These are phyloP conservation scores for Arachnomyces sp. DNA, from an alignment of 2,329 filamentous ascomycete species.

Conservation along the genomic window DNA sequence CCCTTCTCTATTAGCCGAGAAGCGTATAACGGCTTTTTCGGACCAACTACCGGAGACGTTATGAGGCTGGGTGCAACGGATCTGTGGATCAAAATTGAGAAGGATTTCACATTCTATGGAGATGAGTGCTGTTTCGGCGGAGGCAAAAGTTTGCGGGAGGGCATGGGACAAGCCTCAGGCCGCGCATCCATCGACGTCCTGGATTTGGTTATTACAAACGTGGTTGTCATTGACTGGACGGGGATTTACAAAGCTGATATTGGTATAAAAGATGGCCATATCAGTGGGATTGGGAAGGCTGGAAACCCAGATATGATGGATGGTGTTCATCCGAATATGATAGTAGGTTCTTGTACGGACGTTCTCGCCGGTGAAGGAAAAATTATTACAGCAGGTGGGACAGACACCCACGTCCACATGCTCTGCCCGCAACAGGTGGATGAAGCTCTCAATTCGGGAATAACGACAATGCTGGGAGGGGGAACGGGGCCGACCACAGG, in stretches of 20 bases:
- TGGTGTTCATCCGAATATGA: constrained; percentile 66
- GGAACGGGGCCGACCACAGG: constrained; percentile 89
- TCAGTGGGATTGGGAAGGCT: constrained; percentile 85
- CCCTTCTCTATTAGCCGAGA: constrained; percentile 64
- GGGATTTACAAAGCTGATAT: constrained; percentile 97
- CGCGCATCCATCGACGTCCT: constrained; percentile 62
- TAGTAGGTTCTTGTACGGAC: constrained; percentile 82
- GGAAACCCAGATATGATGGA: constrained; percentile 98
- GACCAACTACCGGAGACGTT: constrained; percentile 80
- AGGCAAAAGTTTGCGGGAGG: constrained; percentile 86
- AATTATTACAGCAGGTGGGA: constrained; percentile 82
- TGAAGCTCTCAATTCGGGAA: constrained; percentile 73
- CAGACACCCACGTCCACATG: constrained; percentile 87
- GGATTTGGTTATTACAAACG: constrained; percentile 83
- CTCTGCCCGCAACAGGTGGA: constrained; percentile 89
- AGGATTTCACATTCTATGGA: constrained; percentile 73
- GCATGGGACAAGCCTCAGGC: constrained; percentile 88
- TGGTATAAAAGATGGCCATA: constrained; percentile 78
- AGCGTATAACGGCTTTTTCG: constrained; percentile 82
- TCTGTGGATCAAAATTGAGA: constrained; percentile 84
- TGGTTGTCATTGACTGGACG: constrained; percentile 79
- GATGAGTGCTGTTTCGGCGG: constrained; percentile 95
- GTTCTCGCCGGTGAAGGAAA: constrained; percentile 84
- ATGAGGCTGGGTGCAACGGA: constrained; percentile 75
- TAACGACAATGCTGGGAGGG: constrained; percentile 85